Evolutionary conservation across 2,329 filamentous ascomycete species (phyloP), one percentile per base, ranked within the genome.

Genomic region (Epichloe bromicola): DNA sequence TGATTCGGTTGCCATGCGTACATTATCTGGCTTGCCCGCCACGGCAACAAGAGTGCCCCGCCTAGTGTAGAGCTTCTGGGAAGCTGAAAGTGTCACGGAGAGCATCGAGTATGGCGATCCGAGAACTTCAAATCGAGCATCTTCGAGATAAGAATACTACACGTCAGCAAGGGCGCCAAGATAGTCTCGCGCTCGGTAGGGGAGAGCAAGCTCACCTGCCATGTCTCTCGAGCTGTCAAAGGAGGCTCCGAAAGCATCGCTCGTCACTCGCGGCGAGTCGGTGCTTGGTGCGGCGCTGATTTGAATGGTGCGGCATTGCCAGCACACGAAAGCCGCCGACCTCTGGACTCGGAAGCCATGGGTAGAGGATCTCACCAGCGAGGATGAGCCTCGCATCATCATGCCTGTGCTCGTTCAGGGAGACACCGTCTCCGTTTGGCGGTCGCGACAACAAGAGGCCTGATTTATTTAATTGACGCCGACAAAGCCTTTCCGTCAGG

Each of bases 121-220:
- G 57, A 98, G 74, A 46, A 97, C 88, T 68, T 97, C 88, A 67
- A 98, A 98, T 52, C 83, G 83, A 50, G 93, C 93, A 78, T 97
- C 93, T 96, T 23, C 59, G 19, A n/a, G 7, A 34, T 42, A 15
- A 17, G 41, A 41, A 19, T 11, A 41, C 10, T 5, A 5, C 7
- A 23, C 4, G 41, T 45, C 48, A 50, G 48, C 10, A 50, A 30
- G 4, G 15, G 10, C 20, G 15, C 6, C 3, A 5, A 19, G 11
- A 10, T 3, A 6, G 26, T 4, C 14, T n/a, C 5, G 2, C 5
- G 3, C 17, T 50, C 23, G 7, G 8, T 20, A n/a, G 19, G 5
- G 8, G 11, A 34, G n/a, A 38, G 5, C 3, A 26, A 43, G 30
- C 61, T 42, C 70, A 80, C 77, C 77, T 49, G 78, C 71, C 47